Percentiles rank a stretch among this genome's conserved stretches.
Conservation (phyloP, 805 yeast genomes). For the Candida broadrunensis region DNA sequence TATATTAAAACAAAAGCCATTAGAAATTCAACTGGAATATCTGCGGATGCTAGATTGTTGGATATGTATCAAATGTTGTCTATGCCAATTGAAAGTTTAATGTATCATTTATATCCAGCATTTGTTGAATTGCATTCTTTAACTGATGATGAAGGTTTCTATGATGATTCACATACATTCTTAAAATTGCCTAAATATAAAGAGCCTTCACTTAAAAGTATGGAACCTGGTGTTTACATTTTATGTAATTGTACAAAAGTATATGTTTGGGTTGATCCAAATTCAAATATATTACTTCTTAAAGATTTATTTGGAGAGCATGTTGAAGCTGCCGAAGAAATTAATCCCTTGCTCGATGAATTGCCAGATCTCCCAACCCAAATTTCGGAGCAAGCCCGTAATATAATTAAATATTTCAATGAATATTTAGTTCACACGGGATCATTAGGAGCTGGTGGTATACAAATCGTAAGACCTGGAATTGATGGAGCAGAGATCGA, state of each 20-base stretch:
- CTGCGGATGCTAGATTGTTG: slow-evolving; percentile 64
- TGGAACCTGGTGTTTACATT: slow-evolving; percentile 74
- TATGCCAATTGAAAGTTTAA: slow-evolving; percentile 53
- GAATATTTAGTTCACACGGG: slow-evolving; percentile 24
- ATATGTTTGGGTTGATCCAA: slow-evolving; percentile 65
- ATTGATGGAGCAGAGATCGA: slow-evolving; percentile 54
- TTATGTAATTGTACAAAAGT: slow-evolving; percentile 65
- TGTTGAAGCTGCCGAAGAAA: slow-evolving; percentile 41
- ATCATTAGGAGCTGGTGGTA: slow-evolving; percentile 31
- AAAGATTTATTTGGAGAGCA: slow-evolving; percentile 69
- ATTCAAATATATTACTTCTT: slow-evolving; percentile 63
- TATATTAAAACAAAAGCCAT: slow-evolving; percentile 69
- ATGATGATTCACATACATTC: slow-evolving; percentile 26
- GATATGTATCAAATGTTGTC: slow-evolving; percentile 50
- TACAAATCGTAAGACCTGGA: slow-evolving; percentile 64
- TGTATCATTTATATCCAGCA: slow-evolving; percentile 75
- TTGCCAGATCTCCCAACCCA: slow-evolving; percentile 71
- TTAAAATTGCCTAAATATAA: slow-evolving; percentile 50
- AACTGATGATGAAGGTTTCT: slow-evolving; percentile 49
- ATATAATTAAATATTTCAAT: slow-evolving; percentile 56
- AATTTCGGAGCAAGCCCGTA: slow-evolving; percentile 65
- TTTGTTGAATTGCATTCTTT: slow-evolving; percentile 70
- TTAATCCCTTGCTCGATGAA: slow-evolving; percentile 51
- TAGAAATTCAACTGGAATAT: slow-evolving; percentile 43
- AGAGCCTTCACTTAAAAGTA: slow-evolving; percentile 40